These are phyloP conservation scores for Talaromyces albobiverticillius DNA, from an alignment of 2,329 filamentous ascomycete species.

Conservation along the genomic window DNA sequence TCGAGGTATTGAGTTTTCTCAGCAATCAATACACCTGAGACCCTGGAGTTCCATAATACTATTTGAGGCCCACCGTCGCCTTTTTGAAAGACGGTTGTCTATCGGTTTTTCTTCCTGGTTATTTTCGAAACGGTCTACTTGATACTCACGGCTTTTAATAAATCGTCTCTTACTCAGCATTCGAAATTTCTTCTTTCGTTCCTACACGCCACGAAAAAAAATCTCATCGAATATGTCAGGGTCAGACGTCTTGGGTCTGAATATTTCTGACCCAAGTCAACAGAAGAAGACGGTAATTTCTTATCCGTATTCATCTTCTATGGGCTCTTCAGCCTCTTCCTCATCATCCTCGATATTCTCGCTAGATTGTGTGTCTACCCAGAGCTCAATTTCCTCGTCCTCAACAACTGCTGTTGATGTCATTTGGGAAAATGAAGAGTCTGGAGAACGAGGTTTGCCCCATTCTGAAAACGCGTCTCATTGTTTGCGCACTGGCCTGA, in stretches of 20 bases:
- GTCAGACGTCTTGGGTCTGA: conserved; percentile 45
- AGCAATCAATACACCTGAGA: conserved; percentile 15
- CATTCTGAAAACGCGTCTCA: conserved; percentile 21
- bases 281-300: conserved; percentile 35
- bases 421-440: conserved; percentile 41
- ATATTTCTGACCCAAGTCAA: conserved; percentile 35
- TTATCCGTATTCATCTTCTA: conserved; percentile 65
- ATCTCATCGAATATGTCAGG: conserved; percentile 41
- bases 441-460: conserved; percentile 26
- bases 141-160: conserved; percentile 21
- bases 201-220: too few species aligned
- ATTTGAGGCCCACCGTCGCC: conserved; percentile 32
- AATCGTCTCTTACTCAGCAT: conserved; percentile 13
- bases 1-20: neutral
- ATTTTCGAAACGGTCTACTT: conserved; percentile 30
- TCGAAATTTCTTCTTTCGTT: too few species aligned
- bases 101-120: conserved; percentile 30
- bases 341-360: conserved; percentile 78
- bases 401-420: conserved; percentile 60
- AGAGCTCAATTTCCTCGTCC: conserved; percentile 67
- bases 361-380: conserved; percentile 60
- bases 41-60: conserved; percentile 24
- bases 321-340: conserved; percentile 73
- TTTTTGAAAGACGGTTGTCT: conserved; percentile 31
- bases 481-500: conserved; percentile 25